A percentile compares a stretch with the other conserved stretches of the same genome.
phyloP scores from a whole-genome alignment of 1,139 yeast genomes.

The Lodderomyces orthopsilosis region DNA sequence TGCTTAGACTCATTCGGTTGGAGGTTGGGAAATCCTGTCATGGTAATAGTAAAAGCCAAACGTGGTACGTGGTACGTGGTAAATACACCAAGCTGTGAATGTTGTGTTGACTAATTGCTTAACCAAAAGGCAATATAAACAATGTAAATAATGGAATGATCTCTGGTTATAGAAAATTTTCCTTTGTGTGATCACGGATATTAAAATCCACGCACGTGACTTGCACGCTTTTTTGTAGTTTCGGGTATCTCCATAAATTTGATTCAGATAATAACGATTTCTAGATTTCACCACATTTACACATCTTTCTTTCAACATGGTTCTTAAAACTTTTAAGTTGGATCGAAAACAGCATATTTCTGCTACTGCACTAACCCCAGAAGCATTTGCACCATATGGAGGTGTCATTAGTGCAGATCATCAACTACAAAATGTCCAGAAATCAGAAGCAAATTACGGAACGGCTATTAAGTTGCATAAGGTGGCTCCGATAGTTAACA shows the following conservation, averaged over 20 bases:
- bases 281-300: neutral
- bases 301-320: conserved; percentile 26
- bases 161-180: neutral
- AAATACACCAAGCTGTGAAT: neutral
- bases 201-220: neutral
- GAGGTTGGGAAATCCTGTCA: conserved; percentile 9
- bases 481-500: conserved; percentile 66
- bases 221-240: neutral
- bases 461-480: conserved; percentile 77
- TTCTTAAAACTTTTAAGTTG: conserved; percentile 37
- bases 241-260: conserved; percentile 7
- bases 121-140: neutral
- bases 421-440: conserved; percentile 30
- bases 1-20: neutral
- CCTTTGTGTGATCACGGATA: conserved; percentile 2
- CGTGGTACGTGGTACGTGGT: neutral
- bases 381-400: conserved; percentile 41
- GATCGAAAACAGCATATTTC: conserved; percentile 22
- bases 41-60: neutral
- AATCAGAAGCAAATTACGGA: conserved; percentile 80
- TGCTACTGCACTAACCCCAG: conserved; percentile 42
- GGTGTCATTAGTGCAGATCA: conserved; percentile 49
- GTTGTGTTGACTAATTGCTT: neutral
- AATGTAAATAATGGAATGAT: conserved; percentile 1
- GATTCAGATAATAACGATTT: neutral